Evolutionary conservation across 371 early-diverging fungal species (phyloP).

Genomic region (Haplosporangium sp.): DNA sequence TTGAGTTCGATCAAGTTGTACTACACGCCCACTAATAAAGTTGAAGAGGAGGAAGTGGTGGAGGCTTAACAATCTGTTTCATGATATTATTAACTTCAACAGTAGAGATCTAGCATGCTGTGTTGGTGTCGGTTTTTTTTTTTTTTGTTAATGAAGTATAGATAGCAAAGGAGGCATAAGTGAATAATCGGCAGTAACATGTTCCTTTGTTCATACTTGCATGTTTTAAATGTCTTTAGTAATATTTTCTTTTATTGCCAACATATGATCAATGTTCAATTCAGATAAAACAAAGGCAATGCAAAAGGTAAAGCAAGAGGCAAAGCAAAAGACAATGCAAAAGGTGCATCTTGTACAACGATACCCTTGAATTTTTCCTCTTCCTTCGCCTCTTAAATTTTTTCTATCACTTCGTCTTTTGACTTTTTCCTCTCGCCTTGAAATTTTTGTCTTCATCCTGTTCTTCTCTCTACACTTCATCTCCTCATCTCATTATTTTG

Average conservation of each 20-base stretch:
- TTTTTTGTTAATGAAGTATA: too few species aligned
- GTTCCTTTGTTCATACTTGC: neutral
- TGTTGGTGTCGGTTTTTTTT: too few species aligned
- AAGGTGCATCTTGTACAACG: conserved; percentile 16
- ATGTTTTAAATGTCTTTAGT: neutral
- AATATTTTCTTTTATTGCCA: too few species aligned
- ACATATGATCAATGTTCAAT: conserved; percentile 16
- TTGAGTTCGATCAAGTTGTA: too few species aligned
- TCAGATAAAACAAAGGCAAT: conserved; percentile 19
- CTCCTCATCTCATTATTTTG: conserved; percentile 29
- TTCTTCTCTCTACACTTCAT: conserved; percentile 16
- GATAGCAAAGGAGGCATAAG: too few species aligned
- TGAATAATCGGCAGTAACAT: too few species aligned
- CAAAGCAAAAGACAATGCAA: conserved; percentile 14
- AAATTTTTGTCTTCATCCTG: conserved; percentile 27
- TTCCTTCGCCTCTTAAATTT: conserved; percentile 13
- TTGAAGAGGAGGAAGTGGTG: too few species aligned
- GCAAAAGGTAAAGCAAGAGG: conserved; percentile 27
- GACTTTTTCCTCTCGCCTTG: conserved; percentile 4
- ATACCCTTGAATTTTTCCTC: conserved; percentile 26
- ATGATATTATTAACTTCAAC: too few species aligned
- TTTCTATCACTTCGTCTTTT: neutral
- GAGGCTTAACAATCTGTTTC: too few species aligned
- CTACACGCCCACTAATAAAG: too few species aligned
- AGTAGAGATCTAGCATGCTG: too few species aligned